Conservation (phyloP, 805 yeast species). For the Cyberlindnera americana region DNA sequence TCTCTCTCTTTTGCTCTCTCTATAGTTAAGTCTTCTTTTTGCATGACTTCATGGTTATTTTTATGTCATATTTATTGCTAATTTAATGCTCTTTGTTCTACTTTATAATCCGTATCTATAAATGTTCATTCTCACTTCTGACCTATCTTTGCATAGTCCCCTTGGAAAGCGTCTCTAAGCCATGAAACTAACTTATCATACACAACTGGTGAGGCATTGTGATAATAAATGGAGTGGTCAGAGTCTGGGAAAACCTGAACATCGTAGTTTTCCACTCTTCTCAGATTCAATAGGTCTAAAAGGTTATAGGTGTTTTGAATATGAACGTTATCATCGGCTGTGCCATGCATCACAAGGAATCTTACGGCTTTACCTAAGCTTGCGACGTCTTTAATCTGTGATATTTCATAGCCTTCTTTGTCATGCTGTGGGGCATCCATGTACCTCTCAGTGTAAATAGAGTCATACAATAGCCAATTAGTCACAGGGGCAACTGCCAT, state of each 20-base stretch:
- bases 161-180: conserved; percentile 60
- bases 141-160: conserved; percentile 35
- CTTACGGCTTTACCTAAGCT: conserved; percentile 55
- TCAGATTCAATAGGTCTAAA: conserved; percentile 67
- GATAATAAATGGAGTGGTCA: conserved; percentile 69
- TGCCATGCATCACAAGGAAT: conserved; percentile 91
- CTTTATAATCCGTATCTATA: background rate
- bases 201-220: conserved; percentile 66
- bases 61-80: background rate
- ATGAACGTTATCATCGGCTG: conserved; percentile 97
- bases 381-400: conserved; percentile 55
- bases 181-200: conserved; percentile 65
- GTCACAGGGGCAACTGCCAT: conserved; percentile 98
- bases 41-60: background rate
- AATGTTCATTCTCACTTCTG: conserved; percentile 3
- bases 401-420: conserved; percentile 53
- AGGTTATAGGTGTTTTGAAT: conserved; percentile 82
- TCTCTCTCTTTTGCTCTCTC: background rate
- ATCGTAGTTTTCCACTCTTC: conserved; percentile 76
- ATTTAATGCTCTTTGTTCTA: background rate
- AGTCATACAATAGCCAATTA: conserved; percentile 87
- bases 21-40: background rate
- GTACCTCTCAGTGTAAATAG: conserved; percentile 92
- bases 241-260: conserved; percentile 79
- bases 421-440: conserved; percentile 80